Percentiles rank a stretch among this genome's conserved stretches.
These are phyloP conservation scores for Scutellaria minor DNA, from an alignment of 257 asterid species.

Conservation along the genomic window DNA sequence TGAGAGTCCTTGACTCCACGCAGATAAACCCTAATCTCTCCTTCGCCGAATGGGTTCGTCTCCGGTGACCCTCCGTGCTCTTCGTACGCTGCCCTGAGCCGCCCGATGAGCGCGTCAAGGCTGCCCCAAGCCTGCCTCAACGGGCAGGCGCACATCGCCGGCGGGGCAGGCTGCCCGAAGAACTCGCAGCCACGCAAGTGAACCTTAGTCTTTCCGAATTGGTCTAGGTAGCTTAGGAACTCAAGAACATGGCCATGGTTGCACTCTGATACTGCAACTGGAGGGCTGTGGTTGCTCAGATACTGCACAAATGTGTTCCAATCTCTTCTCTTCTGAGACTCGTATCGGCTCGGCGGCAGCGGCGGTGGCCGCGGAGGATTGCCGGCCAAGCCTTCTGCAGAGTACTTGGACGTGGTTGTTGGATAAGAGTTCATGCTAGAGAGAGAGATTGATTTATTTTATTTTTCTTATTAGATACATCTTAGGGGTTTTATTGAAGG, in stretches of 20 bases:
- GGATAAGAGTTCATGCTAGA: conserved; percentile 39
- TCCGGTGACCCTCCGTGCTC: conserved; percentile 54
- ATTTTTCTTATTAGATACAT: conserved; percentile 11
- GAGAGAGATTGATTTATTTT: conserved; percentile 10
- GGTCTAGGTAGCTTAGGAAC: conserved; percentile 54
- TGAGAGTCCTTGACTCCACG: conserved; percentile 54
- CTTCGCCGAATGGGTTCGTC: conserved; percentile 52
- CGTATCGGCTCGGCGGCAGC: conserved; percentile 52
- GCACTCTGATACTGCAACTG: conserved; percentile 39
- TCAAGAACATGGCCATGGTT: conserved; percentile 45
- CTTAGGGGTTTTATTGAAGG: conserved; percentile 42
- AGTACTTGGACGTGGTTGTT: conserved; percentile 30
- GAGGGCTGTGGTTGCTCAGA: conserved; percentile 49
- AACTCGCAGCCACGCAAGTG: conserved; percentile 53
- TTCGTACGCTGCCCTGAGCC: conserved; percentile 56
- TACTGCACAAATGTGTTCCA: conserved; percentile 60
- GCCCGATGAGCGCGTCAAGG: conserved; percentile 52
- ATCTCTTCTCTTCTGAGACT: conserved; percentile 53
- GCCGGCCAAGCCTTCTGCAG: conserved; percentile 30
- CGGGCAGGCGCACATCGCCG: conserved; percentile 54
- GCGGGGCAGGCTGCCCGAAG: conserved; percentile 60
- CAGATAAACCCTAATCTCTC: conserved; percentile 44
- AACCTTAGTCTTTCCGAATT: conserved; percentile 61
- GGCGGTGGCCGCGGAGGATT: conserved; percentile 18
- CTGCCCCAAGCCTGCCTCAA: conserved; percentile 60